Base-by-base conservation (phyloP, 305 asterid species). In the Fraxinus greggii region DNA sequence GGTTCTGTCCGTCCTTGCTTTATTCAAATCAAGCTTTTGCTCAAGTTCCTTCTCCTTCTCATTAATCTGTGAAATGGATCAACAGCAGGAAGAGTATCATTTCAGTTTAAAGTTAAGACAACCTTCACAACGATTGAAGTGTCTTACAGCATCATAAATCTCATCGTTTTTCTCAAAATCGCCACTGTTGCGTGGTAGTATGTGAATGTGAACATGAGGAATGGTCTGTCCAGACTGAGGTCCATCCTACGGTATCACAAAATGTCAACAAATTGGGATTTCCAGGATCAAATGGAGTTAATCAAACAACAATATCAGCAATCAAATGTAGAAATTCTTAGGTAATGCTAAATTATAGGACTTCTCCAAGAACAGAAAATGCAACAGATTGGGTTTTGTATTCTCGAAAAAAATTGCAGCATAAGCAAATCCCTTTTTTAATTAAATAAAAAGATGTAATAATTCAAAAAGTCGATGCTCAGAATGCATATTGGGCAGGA, bases 161-260 rank as follows among this genome's bases (percentile, higher is more conserved):
- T 96, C 96, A 77, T 94, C 99, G n/a, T 94, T 96, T 21, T 91
- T 91, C 87, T 93, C 93, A 78, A 96, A 94, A 87, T 96, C 98
- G 2, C 93, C 95, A 82, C 83, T 45, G 90, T 88, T 94, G 78
- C 97, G 98, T 0, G 99, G 99, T 77, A 96, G 86, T 86, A 93
- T 85, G 92, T 96, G 99, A 76, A 96, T 87, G 84, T 94, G 98
- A 79, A 96, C 98, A 70, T 96, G 99, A 33, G 98, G 92, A 77
- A 96, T 95, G 2, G 95, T 90, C 88, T 96, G 99, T 72, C 99
- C 98, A 33, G 99, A 97, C 83, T 92, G 93, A 7, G 97, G 98
- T 8, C 99, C 99, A 84, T 96, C 98, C 99, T 96, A 79, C 75
- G 72, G 83, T 45, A 78, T 78, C 80, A 78, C 80, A 72, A 78